Conservation (phyloP, 805 yeast species). For the Jamesozyma jinghongensis region DNA sequence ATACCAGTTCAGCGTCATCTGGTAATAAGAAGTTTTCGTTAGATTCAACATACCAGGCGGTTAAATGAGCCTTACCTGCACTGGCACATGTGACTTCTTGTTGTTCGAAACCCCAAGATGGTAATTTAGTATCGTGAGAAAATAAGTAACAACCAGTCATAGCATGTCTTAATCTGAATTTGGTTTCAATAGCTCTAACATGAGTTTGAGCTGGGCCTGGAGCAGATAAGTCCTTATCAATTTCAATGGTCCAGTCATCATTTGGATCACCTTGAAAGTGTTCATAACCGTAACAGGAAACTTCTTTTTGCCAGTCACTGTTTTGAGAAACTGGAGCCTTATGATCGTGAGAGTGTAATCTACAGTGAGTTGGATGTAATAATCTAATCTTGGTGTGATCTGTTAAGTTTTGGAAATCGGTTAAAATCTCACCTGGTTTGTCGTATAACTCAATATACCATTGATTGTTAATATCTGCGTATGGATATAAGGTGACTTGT, state of each 20-base stretch:
- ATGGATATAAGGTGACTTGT: constrained; percentile 74
- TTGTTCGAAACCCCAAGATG: constrained; percentile 75
- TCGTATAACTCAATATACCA: constrained; percentile 68
- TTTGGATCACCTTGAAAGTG: constrained; percentile 78
- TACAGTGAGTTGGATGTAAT: constrained; percentile 45
- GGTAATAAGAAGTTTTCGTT: constrained; percentile 45
- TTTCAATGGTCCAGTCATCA: constrained; percentile 74
- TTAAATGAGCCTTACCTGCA: constrained; percentile 53
- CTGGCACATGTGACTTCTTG: constrained; percentile 78
- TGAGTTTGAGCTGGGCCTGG: constrained; percentile 44
- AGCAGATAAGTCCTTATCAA: constrained; percentile 46
- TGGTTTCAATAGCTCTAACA: constrained; percentile 58
- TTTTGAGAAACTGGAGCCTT: constrained; percentile 68
- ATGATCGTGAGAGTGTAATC: constrained; percentile 82
- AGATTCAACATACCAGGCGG: constrained; percentile 68
- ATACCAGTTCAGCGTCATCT: constrained; percentile 38
- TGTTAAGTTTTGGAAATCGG: constrained; percentile 50
- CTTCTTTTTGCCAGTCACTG: constrained; percentile 78
- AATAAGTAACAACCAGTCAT: constrained; percentile 72
- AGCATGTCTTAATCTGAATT: constrained; percentile 68
- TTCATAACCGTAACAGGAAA: constrained; percentile 64
- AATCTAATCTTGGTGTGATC: constrained; percentile 69
- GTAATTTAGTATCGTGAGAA: constrained; percentile 62
- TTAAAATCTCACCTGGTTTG: constrained; percentile 43
- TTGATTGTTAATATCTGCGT: constrained; percentile 60